Percentiles rank a stretch among this genome's conserved stretches.
These are phyloP conservation scores for Mitragyna speciosa DNA, from an alignment of 257 asterid species.

Conservation along the genomic window DNA sequence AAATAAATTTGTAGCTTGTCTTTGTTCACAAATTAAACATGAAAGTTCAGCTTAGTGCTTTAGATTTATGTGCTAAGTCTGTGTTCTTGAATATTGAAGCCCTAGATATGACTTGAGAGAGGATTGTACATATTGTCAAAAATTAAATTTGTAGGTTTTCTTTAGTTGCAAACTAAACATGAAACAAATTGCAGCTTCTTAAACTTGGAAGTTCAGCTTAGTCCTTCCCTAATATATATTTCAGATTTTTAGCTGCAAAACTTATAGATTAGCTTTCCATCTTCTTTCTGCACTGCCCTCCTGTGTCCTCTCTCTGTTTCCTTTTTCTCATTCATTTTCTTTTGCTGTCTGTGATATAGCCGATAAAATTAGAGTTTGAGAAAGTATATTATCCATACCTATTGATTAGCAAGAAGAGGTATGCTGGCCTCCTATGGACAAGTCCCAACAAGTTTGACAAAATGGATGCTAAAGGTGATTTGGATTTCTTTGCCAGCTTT, in stretches of 20 bases:
- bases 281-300: not conserved
- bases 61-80: no score
- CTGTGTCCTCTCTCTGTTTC: not conserved
- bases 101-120: no score
- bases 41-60: no score
- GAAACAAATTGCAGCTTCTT: conserved; percentile 1
- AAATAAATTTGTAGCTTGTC: not conserved
- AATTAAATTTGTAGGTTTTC: no score
- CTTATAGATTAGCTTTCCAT: not conserved
- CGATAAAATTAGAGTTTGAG: conserved; percentile 95
- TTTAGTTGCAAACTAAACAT: no score
- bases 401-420: conserved; percentile 96
- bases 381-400: conserved; percentile 92
- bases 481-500: conserved; percentile 19
- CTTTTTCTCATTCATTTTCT: conserved; percentile 2
- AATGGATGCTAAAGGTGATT: conserved; percentile 96
- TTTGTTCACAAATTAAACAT: not conserved
- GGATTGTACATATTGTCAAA: no score
- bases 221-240: not conserved
- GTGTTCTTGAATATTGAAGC: no score
- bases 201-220: not conserved
- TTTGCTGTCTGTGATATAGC: conserved; percentile 46
- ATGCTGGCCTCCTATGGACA: conserved; percentile 99
- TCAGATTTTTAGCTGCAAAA: not conserved
- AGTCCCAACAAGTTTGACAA: conserved; percentile 89